Evolutionary conservation across 1,284 basidiomycete genomes (phyloP).

Genomic region (Cutaneotrichosporon sp.): DNA sequence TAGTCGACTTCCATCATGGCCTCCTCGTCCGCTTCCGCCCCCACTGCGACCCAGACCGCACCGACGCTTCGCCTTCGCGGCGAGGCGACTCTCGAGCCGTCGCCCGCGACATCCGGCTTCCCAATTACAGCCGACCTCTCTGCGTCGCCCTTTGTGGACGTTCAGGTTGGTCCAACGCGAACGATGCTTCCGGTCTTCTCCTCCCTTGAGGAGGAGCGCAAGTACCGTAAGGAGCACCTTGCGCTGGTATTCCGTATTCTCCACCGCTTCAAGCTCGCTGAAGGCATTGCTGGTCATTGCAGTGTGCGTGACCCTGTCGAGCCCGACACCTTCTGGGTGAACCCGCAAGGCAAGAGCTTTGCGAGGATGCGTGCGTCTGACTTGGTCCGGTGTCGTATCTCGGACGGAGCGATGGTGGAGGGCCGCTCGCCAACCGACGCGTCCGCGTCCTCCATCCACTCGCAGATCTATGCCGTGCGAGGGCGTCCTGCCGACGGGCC

Average conservation of each 20-base stretch:
- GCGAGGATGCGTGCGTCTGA: conserved; percentile 35
- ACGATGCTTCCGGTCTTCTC: conserved; percentile 33
- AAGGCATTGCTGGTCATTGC: conserved; percentile 43
- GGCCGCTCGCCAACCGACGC: conserved; percentile 35
- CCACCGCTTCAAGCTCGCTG: conserved; percentile 31
- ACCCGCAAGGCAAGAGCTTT: conserved; percentile 39
- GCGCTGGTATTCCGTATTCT: conserved; percentile 38
- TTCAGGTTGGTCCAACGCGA: conserved; percentile 31
- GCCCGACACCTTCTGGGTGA: conserved; percentile 43
- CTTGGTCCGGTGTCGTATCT: conserved; percentile 28
- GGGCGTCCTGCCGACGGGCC: conserved; percentile 26
- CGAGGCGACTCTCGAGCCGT: conserved; percentile 1
- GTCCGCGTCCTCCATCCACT: conserved; percentile 36
- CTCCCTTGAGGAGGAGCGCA: conserved; percentile 29
- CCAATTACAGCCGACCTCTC: conserved; percentile 27
- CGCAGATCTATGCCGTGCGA: conserved; percentile 32
- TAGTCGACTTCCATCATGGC: neutral
- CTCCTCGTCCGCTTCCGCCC: neutral
- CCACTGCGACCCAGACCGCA: neutral
- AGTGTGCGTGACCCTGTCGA: conserved; percentile 38
- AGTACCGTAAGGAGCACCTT: conserved; percentile 41
- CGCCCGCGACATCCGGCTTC: conserved; percentile 21
- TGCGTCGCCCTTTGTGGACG: conserved; percentile 31
- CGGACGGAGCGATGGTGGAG: conserved; percentile 34
- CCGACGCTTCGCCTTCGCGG: conserved; percentile 16